A percentile compares a stretch with the other conserved stretches of the same genome.
Conservation (phyloP, 129 eudicot species). For the Centaurea solstitialis region DNA sequence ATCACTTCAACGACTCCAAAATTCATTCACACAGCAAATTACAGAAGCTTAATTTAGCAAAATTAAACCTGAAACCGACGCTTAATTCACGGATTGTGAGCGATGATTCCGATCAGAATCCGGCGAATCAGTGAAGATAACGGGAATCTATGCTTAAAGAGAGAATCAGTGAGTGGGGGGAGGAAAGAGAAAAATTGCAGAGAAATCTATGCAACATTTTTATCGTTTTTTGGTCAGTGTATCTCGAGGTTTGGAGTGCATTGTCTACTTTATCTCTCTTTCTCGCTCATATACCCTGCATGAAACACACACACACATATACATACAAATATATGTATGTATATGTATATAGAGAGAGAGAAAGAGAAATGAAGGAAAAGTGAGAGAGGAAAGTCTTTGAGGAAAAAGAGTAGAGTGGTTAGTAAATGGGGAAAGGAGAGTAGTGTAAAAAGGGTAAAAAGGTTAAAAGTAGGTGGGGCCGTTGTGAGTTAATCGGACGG, state of each 20-base stretch:
- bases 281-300: slow-evolving; percentile 20
- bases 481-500: slow-evolving; percentile 26
- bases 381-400: slow-evolving; percentile 13
- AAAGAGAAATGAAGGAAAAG: background rate
- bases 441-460: background rate
- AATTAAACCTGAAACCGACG: slow-evolving; percentile 20
- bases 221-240: slow-evolving; percentile 22
- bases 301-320: slow-evolving; percentile 28
- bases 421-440: background rate
- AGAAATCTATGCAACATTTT: slow-evolving; percentile 20
- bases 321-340: too few species aligned
- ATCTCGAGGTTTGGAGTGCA: slow-evolving; percentile 31
- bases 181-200: slow-evolving; percentile 21
- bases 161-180: slow-evolving; percentile 14
- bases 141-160: slow-evolving; percentile 11
- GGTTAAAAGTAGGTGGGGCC: slow-evolving; percentile 9
- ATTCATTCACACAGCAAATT: background rate
- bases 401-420: background rate
- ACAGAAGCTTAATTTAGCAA: background rate
- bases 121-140: slow-evolving; percentile 2
- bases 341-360: too few species aligned
- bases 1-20: slow-evolving; percentile 1
- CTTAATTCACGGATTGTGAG: slow-evolving; percentile 13
- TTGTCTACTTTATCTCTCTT: slow-evolving; percentile 35
- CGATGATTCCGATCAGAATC: slow-evolving; percentile 15